These are phyloP conservation scores for Trichoderma brevicompactum DNA, from an alignment of 2,329 filamentous ascomycete species.

Conservation along the genomic window DNA sequence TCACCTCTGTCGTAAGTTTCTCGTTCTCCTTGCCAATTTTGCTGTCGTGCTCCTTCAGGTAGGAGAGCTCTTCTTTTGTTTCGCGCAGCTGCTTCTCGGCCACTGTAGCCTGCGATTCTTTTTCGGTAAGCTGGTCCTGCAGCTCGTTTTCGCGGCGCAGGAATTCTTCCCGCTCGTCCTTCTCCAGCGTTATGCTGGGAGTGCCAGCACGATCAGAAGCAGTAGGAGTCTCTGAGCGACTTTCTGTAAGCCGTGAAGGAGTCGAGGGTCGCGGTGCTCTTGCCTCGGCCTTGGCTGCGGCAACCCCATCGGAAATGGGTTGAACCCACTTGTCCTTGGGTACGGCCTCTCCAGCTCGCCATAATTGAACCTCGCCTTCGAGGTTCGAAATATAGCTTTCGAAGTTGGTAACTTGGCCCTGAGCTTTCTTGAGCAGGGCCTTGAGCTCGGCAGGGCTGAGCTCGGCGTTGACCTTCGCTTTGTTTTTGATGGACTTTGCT, in stretches of 20 bases:
- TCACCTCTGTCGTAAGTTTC: slow-evolving; percentile 79
- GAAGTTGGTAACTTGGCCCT: slow-evolving; percentile 85
- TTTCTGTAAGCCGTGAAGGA: slow-evolving; percentile 58
- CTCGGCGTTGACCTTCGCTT: slow-evolving; percentile 99
- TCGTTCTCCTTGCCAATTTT: slow-evolving; percentile 91
- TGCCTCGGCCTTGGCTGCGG: slow-evolving; percentile 48
- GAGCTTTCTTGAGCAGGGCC: slow-evolving; percentile 86
- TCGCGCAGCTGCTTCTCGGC: slow-evolving; percentile 81
- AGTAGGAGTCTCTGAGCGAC: slow-evolving; percentile 64
- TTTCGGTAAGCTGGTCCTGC: slow-evolving; percentile 94
- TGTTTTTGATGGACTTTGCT: slow-evolving; percentile 99
- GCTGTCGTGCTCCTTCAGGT: slow-evolving; percentile 83
- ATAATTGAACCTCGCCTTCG: slow-evolving; percentile 82
- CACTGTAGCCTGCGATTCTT: slow-evolving; percentile 77
- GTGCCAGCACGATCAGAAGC: slow-evolving; percentile 84
- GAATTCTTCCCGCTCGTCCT: slow-evolving; percentile 97
- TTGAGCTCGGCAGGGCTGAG: slow-evolving; percentile 96
- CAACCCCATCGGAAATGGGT: slow-evolving; percentile 56
- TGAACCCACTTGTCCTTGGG: slow-evolving; percentile 88
- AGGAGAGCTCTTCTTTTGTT: slow-evolving; percentile 81
- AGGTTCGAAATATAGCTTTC: slow-evolving; percentile 82
- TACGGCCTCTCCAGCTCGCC: slow-evolving; percentile 86
- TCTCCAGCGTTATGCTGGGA: slow-evolving; percentile 85
- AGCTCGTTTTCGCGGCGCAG: slow-evolving; percentile 93
- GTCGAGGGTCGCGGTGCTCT: slow-evolving; percentile 58